These are phyloP conservation scores for Coniella vitis DNA, from an alignment of 2,329 filamentous ascomycete species.

Conservation along the genomic window DNA sequence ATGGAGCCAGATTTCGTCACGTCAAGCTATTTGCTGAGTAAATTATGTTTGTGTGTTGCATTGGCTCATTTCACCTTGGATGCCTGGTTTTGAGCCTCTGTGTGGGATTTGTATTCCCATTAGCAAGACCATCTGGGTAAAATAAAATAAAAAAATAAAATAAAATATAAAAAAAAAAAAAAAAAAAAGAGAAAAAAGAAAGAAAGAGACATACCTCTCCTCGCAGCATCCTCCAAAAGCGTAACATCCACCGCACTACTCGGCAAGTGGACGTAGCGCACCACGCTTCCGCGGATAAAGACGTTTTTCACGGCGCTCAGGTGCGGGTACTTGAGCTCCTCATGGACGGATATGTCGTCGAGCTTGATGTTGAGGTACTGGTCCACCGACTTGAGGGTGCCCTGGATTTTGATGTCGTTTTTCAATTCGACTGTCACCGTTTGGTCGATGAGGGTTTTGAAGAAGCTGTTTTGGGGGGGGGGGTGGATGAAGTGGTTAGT, in stretches of 20 bases:
- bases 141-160: too few relatives aligned
- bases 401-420: slow-evolving; percentile 96
- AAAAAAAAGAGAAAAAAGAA: background rate
- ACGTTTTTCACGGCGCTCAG: slow-evolving; percentile 87
- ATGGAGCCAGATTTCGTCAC: background rate
- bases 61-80: slow-evolving; percentile 48
- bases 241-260: slow-evolving; percentile 77
- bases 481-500: background rate
- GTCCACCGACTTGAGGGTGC: slow-evolving; percentile 92
- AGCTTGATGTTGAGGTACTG: slow-evolving; percentile 99
- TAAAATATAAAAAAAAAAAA: background rate
- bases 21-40: too few relatives aligned
- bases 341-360: slow-evolving; percentile 86
- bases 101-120: too few relatives aligned
- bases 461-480: slow-evolving; percentile 58
- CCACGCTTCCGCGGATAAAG: slow-evolving; percentile 89
- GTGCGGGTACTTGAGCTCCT: slow-evolving; percentile 92
- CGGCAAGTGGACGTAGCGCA: slow-evolving; percentile 86
- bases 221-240: slow-evolving; percentile 82
- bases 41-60: too few relatives aligned
- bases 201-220: slow-evolving; percentile 56
- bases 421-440: slow-evolving; percentile 98
- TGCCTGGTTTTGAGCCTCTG: slow-evolving; percentile 52
- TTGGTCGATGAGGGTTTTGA: slow-evolving; percentile 97
- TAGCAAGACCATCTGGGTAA: too few relatives aligned